Evolutionary conservation across 495 filamentous ascomycete species (phyloP).

Genomic region (Chaetomium tenue): DNA sequence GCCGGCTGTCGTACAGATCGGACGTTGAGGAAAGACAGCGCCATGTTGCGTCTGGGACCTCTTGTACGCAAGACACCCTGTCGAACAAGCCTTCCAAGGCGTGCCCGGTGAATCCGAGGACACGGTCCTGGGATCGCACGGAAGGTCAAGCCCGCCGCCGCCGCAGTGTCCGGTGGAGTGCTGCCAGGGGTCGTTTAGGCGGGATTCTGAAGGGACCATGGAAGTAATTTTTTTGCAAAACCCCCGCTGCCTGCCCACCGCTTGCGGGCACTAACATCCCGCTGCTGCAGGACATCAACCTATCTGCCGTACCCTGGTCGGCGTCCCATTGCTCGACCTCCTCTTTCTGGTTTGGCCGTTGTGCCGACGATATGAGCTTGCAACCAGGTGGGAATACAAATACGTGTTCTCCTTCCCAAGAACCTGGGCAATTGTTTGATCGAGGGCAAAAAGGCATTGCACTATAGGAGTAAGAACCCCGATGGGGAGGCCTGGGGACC

Average conservation of each 20-base stretch:
- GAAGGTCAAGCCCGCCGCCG: constrained; percentile 33
- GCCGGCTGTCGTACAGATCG: constrained; percentile 21
- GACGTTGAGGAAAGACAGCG: constrained; percentile 24
- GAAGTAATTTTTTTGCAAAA: constrained; percentile 27
- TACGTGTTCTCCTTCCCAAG: not conserved
- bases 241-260: constrained; percentile 18
- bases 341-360: not conserved
- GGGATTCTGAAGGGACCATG: constrained; percentile 29
- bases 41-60: constrained; percentile 20
- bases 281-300: constrained; percentile 23
- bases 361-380: not conserved
- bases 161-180: constrained; percentile 35
- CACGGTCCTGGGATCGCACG: constrained; percentile 38
- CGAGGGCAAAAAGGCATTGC: not conserved
- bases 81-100: constrained; percentile 12
- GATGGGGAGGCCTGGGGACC: not conserved
- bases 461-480: not conserved
- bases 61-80: constrained; percentile 19
- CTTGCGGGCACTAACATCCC: constrained; percentile 12
- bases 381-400: not conserved
- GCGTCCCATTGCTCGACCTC: not conserved
- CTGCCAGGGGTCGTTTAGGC: constrained; percentile 30
- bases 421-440: not conserved
- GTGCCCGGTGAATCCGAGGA: constrained; percentile 33
- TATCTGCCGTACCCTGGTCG: constrained; percentile 19